phyloP scores from a whole-genome alignment of 495 filamentous ascomycete genomes.

The Neurospora intermedia region DNA sequence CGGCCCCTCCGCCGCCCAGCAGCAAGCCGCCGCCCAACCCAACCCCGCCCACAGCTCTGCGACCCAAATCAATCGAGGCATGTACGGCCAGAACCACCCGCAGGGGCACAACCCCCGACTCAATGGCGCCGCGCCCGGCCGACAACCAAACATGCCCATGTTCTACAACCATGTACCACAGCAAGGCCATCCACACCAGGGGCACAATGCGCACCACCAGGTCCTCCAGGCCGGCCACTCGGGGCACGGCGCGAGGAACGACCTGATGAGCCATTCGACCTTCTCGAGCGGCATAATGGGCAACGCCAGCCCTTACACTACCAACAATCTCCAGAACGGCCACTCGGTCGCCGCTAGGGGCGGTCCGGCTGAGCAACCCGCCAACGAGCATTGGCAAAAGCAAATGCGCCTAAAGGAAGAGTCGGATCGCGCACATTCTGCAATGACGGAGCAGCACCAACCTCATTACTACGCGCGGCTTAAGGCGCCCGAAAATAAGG shows the following conservation, averaged over 20 bases:
- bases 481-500: slow-evolving; percentile 45
- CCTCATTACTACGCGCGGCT: slow-evolving; percentile 45
- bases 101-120: slow-evolving; percentile 66
- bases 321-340: slow-evolving; percentile 66
- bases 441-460: slow-evolving; percentile 47
- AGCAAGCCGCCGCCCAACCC: slow-evolving; percentile 38
- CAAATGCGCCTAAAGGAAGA: slow-evolving; percentile 72
- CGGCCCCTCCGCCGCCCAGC: slow-evolving; percentile 9
- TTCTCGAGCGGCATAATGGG: slow-evolving; percentile 67
- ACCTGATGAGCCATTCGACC: slow-evolving; percentile 56
- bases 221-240: slow-evolving; percentile 61
- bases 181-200: slow-evolving; percentile 54
- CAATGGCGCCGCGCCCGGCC: slow-evolving; percentile 39
- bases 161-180: slow-evolving; percentile 65
- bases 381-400: slow-evolving; percentile 78
- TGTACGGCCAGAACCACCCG: slow-evolving; percentile 77
- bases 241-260: slow-evolving; percentile 43
- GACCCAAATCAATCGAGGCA: slow-evolving; percentile 57
- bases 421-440: slow-evolving; percentile 55
- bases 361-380: slow-evolving; percentile 29
- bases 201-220: slow-evolving; percentile 66
- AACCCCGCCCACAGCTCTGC: slow-evolving; percentile 58
- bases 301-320: slow-evolving; percentile 65
- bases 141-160: slow-evolving; percentile 40
- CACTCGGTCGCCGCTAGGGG: slow-evolving; percentile 36